phyloP scores from a whole-genome alignment of 495 filamentous ascomycete genomes.

The Talaromyces nanjingensis region DNA sequence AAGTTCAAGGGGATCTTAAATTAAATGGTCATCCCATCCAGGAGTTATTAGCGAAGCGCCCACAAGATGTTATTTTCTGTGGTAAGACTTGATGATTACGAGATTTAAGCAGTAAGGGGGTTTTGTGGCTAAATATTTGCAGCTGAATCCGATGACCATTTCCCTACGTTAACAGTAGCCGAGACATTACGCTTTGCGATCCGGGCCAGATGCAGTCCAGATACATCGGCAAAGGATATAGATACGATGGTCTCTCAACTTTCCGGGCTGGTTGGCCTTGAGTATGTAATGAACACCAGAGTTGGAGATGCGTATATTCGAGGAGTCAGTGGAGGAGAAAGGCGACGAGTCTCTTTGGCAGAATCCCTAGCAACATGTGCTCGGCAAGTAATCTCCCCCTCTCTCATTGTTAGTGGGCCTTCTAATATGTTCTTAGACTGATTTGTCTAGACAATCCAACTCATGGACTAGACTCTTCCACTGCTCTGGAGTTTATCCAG shows the following conservation, averaged over 20 bases:
- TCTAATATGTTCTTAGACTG: neutral
- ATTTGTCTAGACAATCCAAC: constrained; percentile 74
- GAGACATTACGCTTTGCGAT: constrained; percentile 59
- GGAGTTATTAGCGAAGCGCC: constrained; percentile 34
- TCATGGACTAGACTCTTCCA: constrained; percentile 76
- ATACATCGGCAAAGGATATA: constrained; percentile 31
- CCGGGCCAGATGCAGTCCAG: constrained; percentile 42
- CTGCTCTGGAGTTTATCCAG: constrained; percentile 67
- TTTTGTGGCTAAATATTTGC: constrained; percentile 63
- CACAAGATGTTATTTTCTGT: neutral
- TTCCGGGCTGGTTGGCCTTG: constrained; percentile 51
- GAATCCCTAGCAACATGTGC: constrained; percentile 11
- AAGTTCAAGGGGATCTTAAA: constrained; percentile 54
- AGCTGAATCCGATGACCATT: constrained; percentile 59
- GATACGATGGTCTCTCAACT: constrained; percentile 42
- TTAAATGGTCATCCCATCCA: constrained; percentile 64
- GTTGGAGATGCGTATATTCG: constrained; percentile 77
- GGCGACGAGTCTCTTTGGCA: constrained; percentile 59
- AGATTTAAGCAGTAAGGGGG: constrained; percentile 30
- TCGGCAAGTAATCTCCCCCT: neutral
- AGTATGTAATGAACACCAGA: constrained; percentile 46
- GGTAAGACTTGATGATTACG: neutral
- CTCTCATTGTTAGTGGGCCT: neutral
- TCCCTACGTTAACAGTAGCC: constrained; percentile 58
- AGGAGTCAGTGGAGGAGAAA: constrained; percentile 78